Evolutionary conservation across 129 eudicot species (phyloP).

Genomic region (Saposhnikovia divaricata): DNA sequence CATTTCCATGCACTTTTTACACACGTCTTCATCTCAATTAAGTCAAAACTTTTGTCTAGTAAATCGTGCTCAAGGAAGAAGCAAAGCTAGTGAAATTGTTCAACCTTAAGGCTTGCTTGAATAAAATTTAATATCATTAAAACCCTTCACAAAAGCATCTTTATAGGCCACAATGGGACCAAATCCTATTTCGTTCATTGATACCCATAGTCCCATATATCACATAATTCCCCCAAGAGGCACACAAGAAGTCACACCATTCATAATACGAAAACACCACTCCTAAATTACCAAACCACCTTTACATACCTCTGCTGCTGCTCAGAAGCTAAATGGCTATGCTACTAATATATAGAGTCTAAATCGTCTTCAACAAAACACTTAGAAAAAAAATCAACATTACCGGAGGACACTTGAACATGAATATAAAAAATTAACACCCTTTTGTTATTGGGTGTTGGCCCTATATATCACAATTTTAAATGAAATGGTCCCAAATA

Average conservation of each 20-base stretch:
- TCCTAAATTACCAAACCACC: background rate
- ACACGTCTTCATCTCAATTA: background rate
- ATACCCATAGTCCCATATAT: background rate
- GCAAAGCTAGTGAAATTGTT: background rate
- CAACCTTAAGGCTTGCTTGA: background rate
- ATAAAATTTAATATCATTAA: background rate
- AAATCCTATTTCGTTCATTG: background rate
- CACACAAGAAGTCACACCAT: background rate
- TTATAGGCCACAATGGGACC: background rate
- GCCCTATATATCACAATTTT: too few species aligned
- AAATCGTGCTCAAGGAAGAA: background rate
- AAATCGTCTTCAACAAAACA: background rate
- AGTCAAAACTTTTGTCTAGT: background rate
- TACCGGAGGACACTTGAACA: background rate
- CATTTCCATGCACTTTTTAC: background rate
- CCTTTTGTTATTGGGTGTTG: too few species aligned
- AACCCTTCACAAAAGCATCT: background rate
- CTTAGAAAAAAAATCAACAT: background rate
- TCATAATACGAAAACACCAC: background rate
- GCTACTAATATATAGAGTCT: background rate
- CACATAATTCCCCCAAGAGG: background rate
- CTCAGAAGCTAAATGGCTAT: background rate
- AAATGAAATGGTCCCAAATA: too few species aligned
- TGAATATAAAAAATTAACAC: too few species aligned
- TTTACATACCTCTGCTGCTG: background rate